Base-by-base conservation (phyloP, 129 eudicot genomes). In the Escallonia rubra region DNA sequence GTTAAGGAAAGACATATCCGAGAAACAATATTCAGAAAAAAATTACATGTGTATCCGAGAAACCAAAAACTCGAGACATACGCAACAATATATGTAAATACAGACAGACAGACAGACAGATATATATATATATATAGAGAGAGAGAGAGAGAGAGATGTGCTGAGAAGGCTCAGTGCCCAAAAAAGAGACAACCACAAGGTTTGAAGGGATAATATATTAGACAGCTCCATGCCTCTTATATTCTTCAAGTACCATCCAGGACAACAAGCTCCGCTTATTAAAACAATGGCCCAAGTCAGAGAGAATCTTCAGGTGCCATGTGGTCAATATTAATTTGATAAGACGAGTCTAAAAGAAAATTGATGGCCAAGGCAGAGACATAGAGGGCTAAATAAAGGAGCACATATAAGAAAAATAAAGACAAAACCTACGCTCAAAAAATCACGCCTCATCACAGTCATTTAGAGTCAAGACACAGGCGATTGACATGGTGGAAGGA, bases 1-100 rank as follows among this genome's bases (percentile, higher is more conserved):
- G 64, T 85, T 81, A 77, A 81, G 90, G 71, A 71, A 64, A 49
- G 44, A 76, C 66, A 47, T 2, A 62, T 53, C 75, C 48, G 43
- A 72, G 48, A 41, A 56, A 60, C 41, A 63, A 72, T 10, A 8
- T 16, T 41, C 59, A 50, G 40, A 66, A 49, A 47, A 47, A 23
- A 23, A 23, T 23, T 23, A 23, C 51, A 3, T 9, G 49, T 23
- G 34, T 23, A 23, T 23, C 14, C 53, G 46, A 45, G 67, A 16
- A 63, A 8, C 42, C 43, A 63, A 42, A 13, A 46, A 63, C 8
- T 63, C 15, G 34, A 64, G 38, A 64, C 40, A 23, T 23, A 57
- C 8, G 9, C 64, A 10, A 58, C 0, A 9, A 46, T 9, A 48
- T 44, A 34, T 34, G 34, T 8, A 11, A 38, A 5, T 7, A 7